Evolutionary conservation across 139 green algal species (phyloP).

Genomic region (Nannochloris sp.): DNA sequence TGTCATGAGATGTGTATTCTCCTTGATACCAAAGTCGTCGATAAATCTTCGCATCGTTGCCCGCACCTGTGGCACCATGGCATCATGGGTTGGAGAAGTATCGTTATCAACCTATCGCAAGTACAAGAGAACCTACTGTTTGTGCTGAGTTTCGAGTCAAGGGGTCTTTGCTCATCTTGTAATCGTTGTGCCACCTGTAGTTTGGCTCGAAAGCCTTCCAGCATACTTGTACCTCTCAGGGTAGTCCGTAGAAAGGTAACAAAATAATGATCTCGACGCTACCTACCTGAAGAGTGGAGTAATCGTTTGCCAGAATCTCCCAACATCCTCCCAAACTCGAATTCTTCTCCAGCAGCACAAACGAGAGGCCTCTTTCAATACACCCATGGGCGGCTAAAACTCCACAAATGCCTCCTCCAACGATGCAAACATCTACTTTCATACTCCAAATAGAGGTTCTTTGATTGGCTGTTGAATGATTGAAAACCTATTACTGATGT

Average conservation of each 20-base stretch:
- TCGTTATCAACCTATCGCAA: too few relatives aligned
- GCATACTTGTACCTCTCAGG: not conserved
- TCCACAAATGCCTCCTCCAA: conserved; percentile 24
- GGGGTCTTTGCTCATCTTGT: not conserved
- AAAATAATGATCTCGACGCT: too few relatives aligned
- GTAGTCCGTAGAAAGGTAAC: too few relatives aligned
- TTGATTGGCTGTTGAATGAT: too few relatives aligned
- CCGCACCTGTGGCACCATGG: too few relatives aligned
- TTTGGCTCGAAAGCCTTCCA: conserved; percentile 20
- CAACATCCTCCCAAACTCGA: conserved; percentile 17
- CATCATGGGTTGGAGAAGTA: too few relatives aligned
- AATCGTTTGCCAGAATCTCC: conserved; percentile 17
- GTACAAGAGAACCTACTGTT: not conserved
- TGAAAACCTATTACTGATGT: too few relatives aligned
- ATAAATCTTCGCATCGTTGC: too few relatives aligned
- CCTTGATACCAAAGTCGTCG: too few relatives aligned
- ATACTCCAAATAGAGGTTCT: too few relatives aligned
- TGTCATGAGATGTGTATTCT: too few relatives aligned
- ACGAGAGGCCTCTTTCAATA: conserved; percentile 2
- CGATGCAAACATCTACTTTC: conserved; percentile 12
- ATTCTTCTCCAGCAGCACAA: conserved; percentile 5
- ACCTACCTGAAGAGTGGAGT: conserved; percentile 22
- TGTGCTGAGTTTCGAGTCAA: conserved; percentile 5
- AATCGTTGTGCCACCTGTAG: conserved; percentile 18
- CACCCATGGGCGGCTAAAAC: conserved; percentile 20